A percentile compares a stretch with the other conserved stretches of the same genome.
Conservation (phyloP, 75 land plant genomes). For the Picea glauca region DNA sequence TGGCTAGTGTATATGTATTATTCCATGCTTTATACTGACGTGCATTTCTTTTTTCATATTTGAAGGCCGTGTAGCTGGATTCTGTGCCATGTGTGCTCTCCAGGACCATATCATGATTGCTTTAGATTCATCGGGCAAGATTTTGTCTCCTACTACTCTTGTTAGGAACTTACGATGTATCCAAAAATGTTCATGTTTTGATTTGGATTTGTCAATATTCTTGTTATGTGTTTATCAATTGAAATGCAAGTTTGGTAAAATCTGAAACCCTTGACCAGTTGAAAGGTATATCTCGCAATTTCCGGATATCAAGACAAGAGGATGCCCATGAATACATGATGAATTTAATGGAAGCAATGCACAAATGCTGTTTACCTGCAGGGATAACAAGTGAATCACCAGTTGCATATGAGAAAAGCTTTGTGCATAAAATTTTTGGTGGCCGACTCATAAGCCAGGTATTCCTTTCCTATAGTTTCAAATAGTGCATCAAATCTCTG, state of each 20-base stretch:
- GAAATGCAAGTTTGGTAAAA: background rate
- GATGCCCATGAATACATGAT: constrained; percentile 98
- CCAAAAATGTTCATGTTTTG: constrained; percentile 14
- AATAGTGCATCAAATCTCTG: background rate
- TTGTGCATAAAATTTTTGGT: constrained; percentile 90
- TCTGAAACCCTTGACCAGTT: constrained; percentile 24
- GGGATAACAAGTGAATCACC: constrained; percentile 66
- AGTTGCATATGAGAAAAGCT: constrained; percentile 68
- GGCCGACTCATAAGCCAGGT: constrained; percentile 90
- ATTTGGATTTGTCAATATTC: background rate
- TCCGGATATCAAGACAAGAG: constrained; percentile 71
- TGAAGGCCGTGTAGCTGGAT: constrained; percentile 35
- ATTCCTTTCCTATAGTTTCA: background rate
- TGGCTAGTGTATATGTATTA: too few relatives aligned
- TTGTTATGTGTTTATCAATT: background rate
- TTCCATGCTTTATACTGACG: too few relatives aligned
- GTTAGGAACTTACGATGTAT: constrained; percentile 58
- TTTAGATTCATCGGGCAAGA: constrained; percentile 56
- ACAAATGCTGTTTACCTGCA: constrained; percentile 77
- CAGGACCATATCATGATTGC: constrained; percentile 50
- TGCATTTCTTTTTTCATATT: background rate
- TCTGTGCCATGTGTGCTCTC: constrained; percentile 45
- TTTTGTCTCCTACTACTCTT: constrained; percentile 58
- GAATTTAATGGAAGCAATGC: constrained; percentile 84
- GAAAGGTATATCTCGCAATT: constrained; percentile 68